Evolutionary conservation across 2,329 filamentous ascomycete species (phyloP).

Genomic region (Sporothrix brunneoviolacea): DNA sequence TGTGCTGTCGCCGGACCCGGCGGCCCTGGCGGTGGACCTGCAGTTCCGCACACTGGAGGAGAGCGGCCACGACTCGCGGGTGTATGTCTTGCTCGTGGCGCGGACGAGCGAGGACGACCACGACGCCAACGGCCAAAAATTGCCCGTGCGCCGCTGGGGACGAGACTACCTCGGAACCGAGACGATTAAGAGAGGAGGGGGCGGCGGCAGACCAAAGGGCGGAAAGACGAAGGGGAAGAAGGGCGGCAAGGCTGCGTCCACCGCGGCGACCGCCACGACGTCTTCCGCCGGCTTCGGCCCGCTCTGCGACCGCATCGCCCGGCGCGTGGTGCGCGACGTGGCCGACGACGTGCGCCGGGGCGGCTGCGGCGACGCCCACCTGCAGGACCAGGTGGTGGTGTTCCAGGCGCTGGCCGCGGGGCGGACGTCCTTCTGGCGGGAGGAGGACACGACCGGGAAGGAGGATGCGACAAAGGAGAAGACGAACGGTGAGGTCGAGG

Average conservation of each 20-base stretch:
- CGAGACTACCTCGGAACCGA: slow-evolving; percentile 32
- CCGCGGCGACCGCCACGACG: neutral
- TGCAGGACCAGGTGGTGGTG: slow-evolving; percentile 56
- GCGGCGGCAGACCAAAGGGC: slow-evolving; percentile 20
- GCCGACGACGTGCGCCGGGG: slow-evolving; percentile 35
- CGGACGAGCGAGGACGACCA: slow-evolving; percentile 30
- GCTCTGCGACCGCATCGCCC: slow-evolving; percentile 20
- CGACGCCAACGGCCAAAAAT: too few relatives aligned
- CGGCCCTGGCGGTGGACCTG: slow-evolving; percentile 28
- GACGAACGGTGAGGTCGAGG: slow-evolving; percentile 12
- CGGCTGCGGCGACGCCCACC: slow-evolving; percentile 47
- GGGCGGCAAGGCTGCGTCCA: neutral
- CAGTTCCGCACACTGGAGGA: slow-evolving; percentile 43
- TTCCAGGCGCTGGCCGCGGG: slow-evolving; percentile 54
- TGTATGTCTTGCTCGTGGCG: slow-evolving; percentile 53
- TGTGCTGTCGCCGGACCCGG: too few relatives aligned
- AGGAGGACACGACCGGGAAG: slow-evolving; percentile 13
- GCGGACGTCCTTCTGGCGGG: slow-evolving; percentile 38
- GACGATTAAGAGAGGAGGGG: neutral
- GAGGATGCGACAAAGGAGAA: slow-evolving; percentile 5
- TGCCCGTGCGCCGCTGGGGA: slow-evolving; percentile 32
- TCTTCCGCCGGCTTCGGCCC: neutral
- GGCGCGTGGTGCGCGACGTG: slow-evolving; percentile 39
- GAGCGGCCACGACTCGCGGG: slow-evolving; percentile 42
- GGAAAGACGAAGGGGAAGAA: neutral